Conservation (phyloP, 495 filamentous ascomycete genomes). For the Penicillium daleae region DNA sequence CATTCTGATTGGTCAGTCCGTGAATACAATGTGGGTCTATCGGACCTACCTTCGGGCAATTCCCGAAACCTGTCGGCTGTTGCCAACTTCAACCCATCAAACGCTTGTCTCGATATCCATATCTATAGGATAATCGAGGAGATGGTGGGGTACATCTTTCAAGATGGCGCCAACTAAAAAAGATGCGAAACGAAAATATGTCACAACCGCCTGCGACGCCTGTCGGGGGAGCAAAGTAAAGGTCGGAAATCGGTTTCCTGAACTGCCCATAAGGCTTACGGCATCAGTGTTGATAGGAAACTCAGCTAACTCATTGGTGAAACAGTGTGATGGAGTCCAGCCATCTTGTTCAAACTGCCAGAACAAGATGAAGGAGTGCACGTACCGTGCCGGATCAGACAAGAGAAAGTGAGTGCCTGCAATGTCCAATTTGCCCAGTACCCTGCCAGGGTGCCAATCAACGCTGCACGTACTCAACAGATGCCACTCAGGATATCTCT, state of each 20-base stretch:
- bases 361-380: constrained; percentile 17
- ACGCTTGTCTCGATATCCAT: neutral
- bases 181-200: constrained; percentile 12
- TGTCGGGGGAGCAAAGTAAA: constrained; percentile 18
- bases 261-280: neutral
- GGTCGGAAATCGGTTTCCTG: constrained; percentile 18
- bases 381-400: constrained; percentile 7
- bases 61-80: neutral
- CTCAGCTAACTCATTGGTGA: constrained; percentile 3
- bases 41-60: neutral
- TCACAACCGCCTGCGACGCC: constrained; percentile 18
- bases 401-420: constrained; percentile 10
- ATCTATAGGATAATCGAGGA: neutral
- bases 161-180: neutral
- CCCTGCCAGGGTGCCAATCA: neutral
- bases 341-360: constrained; percentile 15
- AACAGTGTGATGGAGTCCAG: constrained; percentile 16
- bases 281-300: neutral
- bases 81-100: no score
- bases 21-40: neutral
- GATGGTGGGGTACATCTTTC: neutral
- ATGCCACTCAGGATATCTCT: constrained; percentile 9
- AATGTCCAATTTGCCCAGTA: neutral
- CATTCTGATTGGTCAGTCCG: neutral
- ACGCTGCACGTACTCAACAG: neutral